Evolutionary conservation across 2,329 filamentous ascomycete genomes (phyloP).

Genomic region (Seiridium cupressi): DNA sequence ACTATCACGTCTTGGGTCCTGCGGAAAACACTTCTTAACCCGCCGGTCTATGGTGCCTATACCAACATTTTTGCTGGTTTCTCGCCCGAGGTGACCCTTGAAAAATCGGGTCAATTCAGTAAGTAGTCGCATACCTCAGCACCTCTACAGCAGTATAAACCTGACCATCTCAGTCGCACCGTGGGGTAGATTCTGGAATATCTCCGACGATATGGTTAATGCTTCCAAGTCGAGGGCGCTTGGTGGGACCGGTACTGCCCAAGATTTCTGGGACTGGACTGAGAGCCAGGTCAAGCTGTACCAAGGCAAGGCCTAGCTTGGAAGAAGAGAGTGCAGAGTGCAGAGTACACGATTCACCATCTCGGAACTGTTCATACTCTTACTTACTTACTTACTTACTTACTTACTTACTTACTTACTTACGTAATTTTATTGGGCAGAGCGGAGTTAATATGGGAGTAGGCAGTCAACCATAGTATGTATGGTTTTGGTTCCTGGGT

Average conservation of each 20-base stretch:
- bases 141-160: not conserved
- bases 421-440: too few species aligned
- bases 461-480: too few species aligned
- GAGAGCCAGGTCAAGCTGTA: not conserved
- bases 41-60: slow-evolving; percentile 33
- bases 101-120: slow-evolving; percentile 28
- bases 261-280: not conserved
- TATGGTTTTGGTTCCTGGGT: too few species aligned
- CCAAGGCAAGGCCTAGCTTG: not conserved
- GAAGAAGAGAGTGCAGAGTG: not conserved
- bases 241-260: not conserved
- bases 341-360: too few species aligned
- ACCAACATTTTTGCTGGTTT: slow-evolving; percentile 40
- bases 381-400: too few species aligned
- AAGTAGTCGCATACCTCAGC: slow-evolving; percentile 7
- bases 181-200: slow-evolving; percentile 38
- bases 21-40: slow-evolving; percentile 12
- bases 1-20: slow-evolving; percentile 7
- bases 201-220: slow-evolving; percentile 27
- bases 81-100: slow-evolving; percentile 30
- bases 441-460: too few species aligned
- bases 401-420: too few species aligned
- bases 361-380: too few species aligned
- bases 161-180: slow-evolving; percentile 34
- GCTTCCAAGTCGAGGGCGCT: not conserved